These are phyloP conservation scores for Penicillium herquei DNA, from an alignment of 495 filamentous ascomycete genomes.

Conservation along the genomic window DNA sequence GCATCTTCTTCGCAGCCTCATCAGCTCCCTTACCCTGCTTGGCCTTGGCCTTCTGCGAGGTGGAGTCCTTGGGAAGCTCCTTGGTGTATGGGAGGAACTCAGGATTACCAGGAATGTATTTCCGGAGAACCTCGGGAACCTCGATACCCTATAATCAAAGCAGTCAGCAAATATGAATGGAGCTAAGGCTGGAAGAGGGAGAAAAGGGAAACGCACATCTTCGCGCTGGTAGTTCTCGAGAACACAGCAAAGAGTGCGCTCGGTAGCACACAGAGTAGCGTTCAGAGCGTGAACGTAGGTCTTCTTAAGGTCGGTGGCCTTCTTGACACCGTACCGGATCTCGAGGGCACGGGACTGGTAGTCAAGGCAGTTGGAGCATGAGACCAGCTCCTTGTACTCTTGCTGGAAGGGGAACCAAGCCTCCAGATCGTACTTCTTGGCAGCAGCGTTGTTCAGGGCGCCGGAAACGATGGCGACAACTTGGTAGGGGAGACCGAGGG, in stretches of 20 bases:
- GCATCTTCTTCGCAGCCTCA: conserved; percentile 40
- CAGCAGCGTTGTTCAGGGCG: conserved; percentile 87
- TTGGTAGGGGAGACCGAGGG: conserved; percentile 82
- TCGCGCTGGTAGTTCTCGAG: conserved; percentile 96
- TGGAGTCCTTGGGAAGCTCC: conserved; percentile 74
- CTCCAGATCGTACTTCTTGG: conserved; percentile 95
- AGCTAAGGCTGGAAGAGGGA: not conserved
- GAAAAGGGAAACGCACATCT: conserved; percentile 52
- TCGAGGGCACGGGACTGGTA: conserved; percentile 89
- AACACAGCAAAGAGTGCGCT: conserved; percentile 89
- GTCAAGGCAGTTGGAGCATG: conserved; percentile 93
- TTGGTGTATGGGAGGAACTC: conserved; percentile 87
- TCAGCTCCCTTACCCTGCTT: conserved; percentile 36
- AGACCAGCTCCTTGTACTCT: conserved; percentile 97
- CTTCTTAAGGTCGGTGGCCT: conserved; percentile 77
- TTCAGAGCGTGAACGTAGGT: conserved; percentile 94
- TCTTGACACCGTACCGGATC: conserved; percentile 79
- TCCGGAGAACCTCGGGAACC: conserved; percentile 82
- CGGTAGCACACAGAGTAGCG: conserved; percentile 87
- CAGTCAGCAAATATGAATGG: conserved; percentile 2
- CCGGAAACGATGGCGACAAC: conserved; percentile 93
- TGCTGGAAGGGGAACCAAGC: conserved; percentile 96
- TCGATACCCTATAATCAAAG: conserved; percentile 61
- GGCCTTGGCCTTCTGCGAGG: conserved; percentile 55
- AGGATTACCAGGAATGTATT: conserved; percentile 86